Evolutionary conservation across 352 stramenopile species (phyloP).

Genomic region (Thraustochytrium sp.): DNA sequence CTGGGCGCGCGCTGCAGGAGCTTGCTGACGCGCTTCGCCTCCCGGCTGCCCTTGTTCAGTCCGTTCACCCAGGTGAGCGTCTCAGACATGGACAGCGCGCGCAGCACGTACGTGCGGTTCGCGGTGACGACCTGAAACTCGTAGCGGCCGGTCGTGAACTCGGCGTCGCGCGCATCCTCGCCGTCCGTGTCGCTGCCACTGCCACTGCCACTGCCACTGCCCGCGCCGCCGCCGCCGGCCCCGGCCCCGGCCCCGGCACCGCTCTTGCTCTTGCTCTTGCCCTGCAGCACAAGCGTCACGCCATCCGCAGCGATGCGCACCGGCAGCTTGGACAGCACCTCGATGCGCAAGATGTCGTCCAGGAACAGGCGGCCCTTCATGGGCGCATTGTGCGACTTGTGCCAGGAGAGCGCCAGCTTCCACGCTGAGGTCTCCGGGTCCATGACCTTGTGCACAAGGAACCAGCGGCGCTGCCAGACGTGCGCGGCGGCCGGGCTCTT

Average conservation of each 20-base stretch:
- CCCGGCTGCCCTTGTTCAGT: conserved; percentile 39
- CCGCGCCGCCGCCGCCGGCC: too few relatives aligned
- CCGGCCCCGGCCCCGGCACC: too few relatives aligned
- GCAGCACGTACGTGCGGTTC: background rate
- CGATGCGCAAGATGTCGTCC: conserved; percentile 7
- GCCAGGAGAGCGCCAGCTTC: conserved; percentile 37
- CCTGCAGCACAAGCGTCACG: conserved; percentile 17
- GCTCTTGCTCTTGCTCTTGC: too few relatives aligned
- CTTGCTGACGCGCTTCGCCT: background rate
- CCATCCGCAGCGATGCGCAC: conserved; percentile 15
- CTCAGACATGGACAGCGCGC: conserved; percentile 32
- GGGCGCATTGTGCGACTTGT: conserved; percentile 25
- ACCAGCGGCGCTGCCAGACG: conserved; percentile 29
- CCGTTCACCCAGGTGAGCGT: conserved; percentile 43
- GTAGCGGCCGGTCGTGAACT: background rate
- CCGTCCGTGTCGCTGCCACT: too few relatives aligned
- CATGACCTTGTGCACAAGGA: conserved; percentile 34
- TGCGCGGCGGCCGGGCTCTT: background rate
- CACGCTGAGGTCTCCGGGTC: conserved; percentile 7
- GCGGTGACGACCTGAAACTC: conserved; percentile 17
- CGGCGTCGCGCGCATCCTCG: too few relatives aligned
- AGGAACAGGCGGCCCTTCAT: conserved; percentile 23
- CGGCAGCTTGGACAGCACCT: background rate
- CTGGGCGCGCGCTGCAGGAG: background rate
- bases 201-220: too few relatives aligned